Base-by-base conservation (phyloP, 2,329 filamentous ascomycete species). In the Metarhizium humberi region DNA sequence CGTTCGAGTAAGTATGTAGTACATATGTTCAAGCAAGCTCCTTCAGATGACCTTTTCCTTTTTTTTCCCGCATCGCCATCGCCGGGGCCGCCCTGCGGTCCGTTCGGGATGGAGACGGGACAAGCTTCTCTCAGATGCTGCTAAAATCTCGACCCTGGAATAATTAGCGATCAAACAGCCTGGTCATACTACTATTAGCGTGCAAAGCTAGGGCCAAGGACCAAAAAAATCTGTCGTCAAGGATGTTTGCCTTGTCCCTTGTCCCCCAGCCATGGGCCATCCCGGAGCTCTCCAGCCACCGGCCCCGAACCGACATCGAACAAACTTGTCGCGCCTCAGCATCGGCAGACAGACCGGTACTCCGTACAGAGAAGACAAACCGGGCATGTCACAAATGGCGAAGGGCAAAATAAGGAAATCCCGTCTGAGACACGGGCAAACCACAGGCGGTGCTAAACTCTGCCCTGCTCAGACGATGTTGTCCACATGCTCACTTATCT, bases 211-310 rank as follows among this genome's bases (percentile, higher is more conserved):
- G 42, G 42, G 18, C 42, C 42, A 45, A 25, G 42, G n/a, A 8
- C 42, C 42, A 20, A 11, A 20, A 45, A 20, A 45, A 7, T 20
- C 16, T 14, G 32, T 36, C 18, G 20, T 38, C 20, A 42, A 20
- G 42, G 42, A 45, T 45, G 46, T 30, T 36, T 38, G 51, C 51
- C 40, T 43, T 50, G 45, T 32, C 55, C 47, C 30, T 47, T 25
- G 25, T 25, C 25, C 25, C 25, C 25, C 25, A 25, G 25, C 25
- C 25, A 25, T 25, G 25, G 25, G 47, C 36, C 55, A 20, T 25
- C n/a, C 20, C 54, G 40, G 42, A 51, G 54, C 43, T 47, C 29
- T 40, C 18, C 47, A 53, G 51, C 55, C 55, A 50, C 46, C 51
- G 20, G 50, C 38, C 50, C 45, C 50, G 38, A 43, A 45, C 25